Conservation (phyloP, 2,329 filamentous ascomycete genomes). For the Tothia fuscella region DNA sequence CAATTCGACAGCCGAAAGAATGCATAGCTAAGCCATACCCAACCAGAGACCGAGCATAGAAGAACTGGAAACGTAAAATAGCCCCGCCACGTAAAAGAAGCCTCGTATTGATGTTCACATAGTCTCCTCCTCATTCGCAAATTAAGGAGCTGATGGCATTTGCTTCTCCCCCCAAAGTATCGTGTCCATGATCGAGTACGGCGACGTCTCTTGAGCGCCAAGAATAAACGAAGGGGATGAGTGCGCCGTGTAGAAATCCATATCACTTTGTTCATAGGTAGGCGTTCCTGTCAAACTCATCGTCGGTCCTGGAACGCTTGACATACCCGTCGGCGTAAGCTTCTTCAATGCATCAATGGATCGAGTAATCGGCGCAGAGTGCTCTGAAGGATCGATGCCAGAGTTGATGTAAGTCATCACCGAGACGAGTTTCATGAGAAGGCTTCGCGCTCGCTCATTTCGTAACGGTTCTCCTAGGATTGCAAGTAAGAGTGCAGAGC, state of each 20-base stretch:
- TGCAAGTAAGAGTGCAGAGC: slow-evolving; percentile 31
- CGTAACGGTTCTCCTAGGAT: slow-evolving; percentile 33
- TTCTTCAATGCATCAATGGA: slow-evolving; percentile 32
- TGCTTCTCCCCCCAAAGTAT: slow-evolving; percentile 11
- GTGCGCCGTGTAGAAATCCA: neutral
- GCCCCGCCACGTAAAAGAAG: no score
- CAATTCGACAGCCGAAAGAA: no score
- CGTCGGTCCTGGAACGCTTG: neutral
- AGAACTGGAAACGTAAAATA: no score
- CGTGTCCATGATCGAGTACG: slow-evolving; percentile 8
- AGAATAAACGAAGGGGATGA: neutral
- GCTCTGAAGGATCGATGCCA: slow-evolving; percentile 34
- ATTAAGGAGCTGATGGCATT: no score
- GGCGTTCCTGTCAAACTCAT: neutral
- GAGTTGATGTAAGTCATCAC: slow-evolving; percentile 36
- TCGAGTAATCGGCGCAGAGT: slow-evolving; percentile 35
- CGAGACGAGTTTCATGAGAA: slow-evolving; percentile 33
- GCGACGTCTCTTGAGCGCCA: slow-evolving; percentile 7
- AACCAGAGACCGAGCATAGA: no score
- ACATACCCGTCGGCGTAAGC: neutral
- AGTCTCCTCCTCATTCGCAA: no score
- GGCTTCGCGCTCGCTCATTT: slow-evolving; percentile 33
- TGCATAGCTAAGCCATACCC: no score
- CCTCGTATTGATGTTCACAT: no score
- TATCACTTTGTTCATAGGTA: neutral